Evolutionary conservation across 352 stramenopile genomes (phyloP).

Genomic region (Phytophthora boehmeriae): DNA sequence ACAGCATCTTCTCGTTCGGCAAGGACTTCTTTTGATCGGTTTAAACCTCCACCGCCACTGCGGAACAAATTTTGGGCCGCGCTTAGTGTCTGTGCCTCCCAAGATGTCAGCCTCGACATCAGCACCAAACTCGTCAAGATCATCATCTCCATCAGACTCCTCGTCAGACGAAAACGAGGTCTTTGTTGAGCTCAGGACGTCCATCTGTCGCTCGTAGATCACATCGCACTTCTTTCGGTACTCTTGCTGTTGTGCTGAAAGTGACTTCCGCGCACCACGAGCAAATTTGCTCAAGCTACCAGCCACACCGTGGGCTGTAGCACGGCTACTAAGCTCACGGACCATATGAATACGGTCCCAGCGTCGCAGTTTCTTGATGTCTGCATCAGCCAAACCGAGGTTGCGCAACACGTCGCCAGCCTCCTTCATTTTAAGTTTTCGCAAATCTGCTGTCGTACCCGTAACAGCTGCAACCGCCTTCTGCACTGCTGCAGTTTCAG

Average conservation of each 20-base stretch:
- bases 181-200: constrained; percentile 67
- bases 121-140: constrained; percentile 73
- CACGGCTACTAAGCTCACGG: constrained; percentile 75
- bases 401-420: constrained; percentile 81
- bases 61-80: constrained; percentile 79
- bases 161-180: constrained; percentile 79
- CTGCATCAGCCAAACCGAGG: constrained; percentile 71
- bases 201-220: constrained; percentile 86
- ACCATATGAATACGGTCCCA: constrained; percentile 88
- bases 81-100: constrained; percentile 65
- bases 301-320: constrained; percentile 70
- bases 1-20: constrained; percentile 82
- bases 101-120: constrained; percentile 83
- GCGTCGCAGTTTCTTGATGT: constrained; percentile 84
- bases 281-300: constrained; percentile 84
- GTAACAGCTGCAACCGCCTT: constrained; percentile 82
- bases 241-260: constrained; percentile 84
- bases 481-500: constrained; percentile 69
- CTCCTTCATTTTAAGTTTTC: constrained; percentile 90
- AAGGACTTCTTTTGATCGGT: constrained; percentile 76
- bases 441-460: constrained; percentile 83
- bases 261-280: constrained; percentile 76
- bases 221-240: constrained; percentile 87
- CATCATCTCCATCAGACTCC: constrained; percentile 73
- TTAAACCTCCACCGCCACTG: constrained; percentile 76